Conservation (phyloP, 179 eudicot species). For the Spergularia azorica region DNA sequence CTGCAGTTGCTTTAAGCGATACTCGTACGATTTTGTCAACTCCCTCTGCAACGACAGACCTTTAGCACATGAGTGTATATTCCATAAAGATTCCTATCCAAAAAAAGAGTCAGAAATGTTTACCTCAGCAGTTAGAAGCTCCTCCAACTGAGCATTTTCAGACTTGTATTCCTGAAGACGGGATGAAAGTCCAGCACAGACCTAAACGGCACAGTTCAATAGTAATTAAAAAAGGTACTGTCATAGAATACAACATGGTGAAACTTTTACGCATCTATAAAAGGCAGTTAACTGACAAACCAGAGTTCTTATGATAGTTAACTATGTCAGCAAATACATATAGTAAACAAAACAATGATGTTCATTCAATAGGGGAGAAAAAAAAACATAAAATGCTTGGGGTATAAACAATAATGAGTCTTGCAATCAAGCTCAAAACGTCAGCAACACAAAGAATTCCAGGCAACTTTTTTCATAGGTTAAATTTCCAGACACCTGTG, state of each 20-base stretch:
- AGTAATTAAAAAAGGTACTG: background rate
- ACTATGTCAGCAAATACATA: background rate
- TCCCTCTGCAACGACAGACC: constrained; percentile 65
- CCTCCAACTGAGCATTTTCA: constrained; percentile 98
- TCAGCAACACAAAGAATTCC: background rate
- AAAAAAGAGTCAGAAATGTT: constrained; percentile 13
- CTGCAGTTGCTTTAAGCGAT: constrained; percentile 76
- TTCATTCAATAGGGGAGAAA: background rate
- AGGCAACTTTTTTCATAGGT: background rate
- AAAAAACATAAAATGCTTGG: background rate
- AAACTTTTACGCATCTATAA: constrained; percentile 9
- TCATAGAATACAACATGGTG: background rate
- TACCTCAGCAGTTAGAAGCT: constrained; percentile 96
- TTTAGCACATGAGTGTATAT: constrained; percentile 15
- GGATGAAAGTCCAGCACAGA: constrained; percentile 98
- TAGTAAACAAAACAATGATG: background rate
- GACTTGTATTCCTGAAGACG: constrained; percentile 98
- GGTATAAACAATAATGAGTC: background rate
- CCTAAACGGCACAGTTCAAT: constrained; percentile 48
- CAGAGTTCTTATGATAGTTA: background rate
- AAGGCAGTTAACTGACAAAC: background rate
- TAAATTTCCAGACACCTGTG: too few species aligned
- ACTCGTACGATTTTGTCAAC: constrained; percentile 80
- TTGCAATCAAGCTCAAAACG: background rate
- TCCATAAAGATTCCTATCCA: constrained; percentile 10